phyloP scores from a whole-genome alignment of 805 yeast species.

The Saccharomycopsis sp. region DNA sequence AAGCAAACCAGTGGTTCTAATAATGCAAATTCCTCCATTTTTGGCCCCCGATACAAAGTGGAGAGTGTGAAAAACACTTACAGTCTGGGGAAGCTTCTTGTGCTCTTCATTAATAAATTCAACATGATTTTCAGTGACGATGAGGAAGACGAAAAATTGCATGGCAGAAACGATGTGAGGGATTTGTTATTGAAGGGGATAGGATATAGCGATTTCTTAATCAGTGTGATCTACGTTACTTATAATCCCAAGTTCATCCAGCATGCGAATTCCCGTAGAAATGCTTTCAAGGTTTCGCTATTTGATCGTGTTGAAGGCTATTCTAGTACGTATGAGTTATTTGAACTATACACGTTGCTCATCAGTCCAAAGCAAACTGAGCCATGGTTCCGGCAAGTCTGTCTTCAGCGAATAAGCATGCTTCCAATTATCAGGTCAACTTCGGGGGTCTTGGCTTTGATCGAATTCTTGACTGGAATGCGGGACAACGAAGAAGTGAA shows the following conservation, averaged over 20 bases:
- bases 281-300: constrained; percentile 6
- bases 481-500: constrained; percentile 67
- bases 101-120: constrained; percentile 22
- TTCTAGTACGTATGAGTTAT: constrained; percentile 64
- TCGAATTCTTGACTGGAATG: constrained; percentile 72
- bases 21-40: background rate
- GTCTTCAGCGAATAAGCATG: constrained; percentile 44
- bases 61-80: background rate
- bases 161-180: constrained; percentile 41
- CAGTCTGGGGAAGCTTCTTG: constrained; percentile 14
- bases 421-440: constrained; percentile 48
- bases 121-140: constrained; percentile 22
- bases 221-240: constrained; percentile 40
- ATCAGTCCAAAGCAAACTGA: constrained; percentile 35
- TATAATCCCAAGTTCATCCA: constrained; percentile 28
- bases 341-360: constrained; percentile 52
- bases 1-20: constrained; percentile 25
- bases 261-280: background rate
- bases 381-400: constrained; percentile 37
- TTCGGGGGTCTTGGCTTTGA: constrained; percentile 66
- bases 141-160: constrained; percentile 26
- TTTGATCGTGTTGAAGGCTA: constrained; percentile 32
- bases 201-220: constrained; percentile 55
- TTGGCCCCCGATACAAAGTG: background rate
- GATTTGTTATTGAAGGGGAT: constrained; percentile 56